A percentile compares a stretch with the other conserved stretches of the same genome.
Conservation (phyloP, 208 protist species). For the Paratrypanosoma confusum region DNA sequence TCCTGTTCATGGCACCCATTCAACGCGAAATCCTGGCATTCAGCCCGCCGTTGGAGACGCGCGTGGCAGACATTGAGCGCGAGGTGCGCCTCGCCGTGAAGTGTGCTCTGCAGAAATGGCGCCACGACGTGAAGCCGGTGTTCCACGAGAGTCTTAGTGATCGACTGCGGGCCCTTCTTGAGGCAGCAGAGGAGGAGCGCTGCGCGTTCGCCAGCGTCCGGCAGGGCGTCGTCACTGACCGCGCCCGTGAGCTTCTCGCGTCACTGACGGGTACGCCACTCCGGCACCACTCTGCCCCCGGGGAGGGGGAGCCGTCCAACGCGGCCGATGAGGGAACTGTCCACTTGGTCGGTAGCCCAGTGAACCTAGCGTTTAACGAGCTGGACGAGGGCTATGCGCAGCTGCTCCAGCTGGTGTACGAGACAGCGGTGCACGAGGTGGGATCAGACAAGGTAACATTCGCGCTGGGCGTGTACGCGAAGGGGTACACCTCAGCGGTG, state of each 20-base stretch:
- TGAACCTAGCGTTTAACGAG: conserved; percentile 46
- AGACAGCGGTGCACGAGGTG: conserved; percentile 69
- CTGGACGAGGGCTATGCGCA: conserved; percentile 14
- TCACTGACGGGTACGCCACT: too few species aligned
- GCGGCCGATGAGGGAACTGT: conserved; percentile 3
- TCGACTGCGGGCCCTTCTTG: conserved; percentile 45
- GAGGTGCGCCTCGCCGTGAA: conserved; percentile 33
- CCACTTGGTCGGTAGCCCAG: conserved; percentile 41
- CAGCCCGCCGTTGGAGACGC: conserved; percentile 17
- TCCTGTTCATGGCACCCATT: conserved; percentile 35
- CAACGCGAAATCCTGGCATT: conserved; percentile 55
- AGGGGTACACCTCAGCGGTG: conserved; percentile 69
- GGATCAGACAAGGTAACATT: conserved; percentile 62
- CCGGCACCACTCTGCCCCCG: neutral
- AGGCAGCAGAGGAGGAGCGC: conserved; percentile 39
- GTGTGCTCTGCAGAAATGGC: conserved; percentile 45
- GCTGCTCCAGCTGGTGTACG: conserved; percentile 58
- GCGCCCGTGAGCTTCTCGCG: conserved; percentile 26
- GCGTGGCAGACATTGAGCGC: conserved; percentile 46
- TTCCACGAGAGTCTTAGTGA: conserved; percentile 47
- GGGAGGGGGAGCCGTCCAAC: neutral
- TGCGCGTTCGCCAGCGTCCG: conserved; percentile 32
- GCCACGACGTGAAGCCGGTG: conserved; percentile 35
- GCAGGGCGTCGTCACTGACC: conserved; percentile 21
- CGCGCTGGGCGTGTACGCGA: conserved; percentile 59